Evolutionary conservation across 352 stramenopile species (phyloP), one percentile per base, ranked within the genome.

Genomic region (Phytopythium delawarense): DNA sequence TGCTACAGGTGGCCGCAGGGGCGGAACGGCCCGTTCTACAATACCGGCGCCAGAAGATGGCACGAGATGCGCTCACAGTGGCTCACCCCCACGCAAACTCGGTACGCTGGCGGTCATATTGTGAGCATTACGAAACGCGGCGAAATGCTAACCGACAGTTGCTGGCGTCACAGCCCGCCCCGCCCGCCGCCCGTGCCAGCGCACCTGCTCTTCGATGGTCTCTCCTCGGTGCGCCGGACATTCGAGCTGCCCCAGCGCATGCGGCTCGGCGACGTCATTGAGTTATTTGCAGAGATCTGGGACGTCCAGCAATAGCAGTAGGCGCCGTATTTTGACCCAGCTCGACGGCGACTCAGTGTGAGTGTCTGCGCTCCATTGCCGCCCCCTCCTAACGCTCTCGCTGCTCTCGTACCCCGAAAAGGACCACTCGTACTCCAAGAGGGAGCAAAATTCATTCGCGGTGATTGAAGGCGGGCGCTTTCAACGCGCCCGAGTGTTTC

Each of bases 251-350:
- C 87, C 34, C 87, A 96, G 32, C 85, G 81, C 61, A 96, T 94
- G 87, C 75, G 76, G 25, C 70, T 96, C 5, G 80, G 75, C 23
- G 87, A 96, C 66, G 75, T 96, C 51, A 89, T 96, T 64, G 84
- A 91, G 66, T 66, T 96, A 46, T 94, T 94, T 67, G 81, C 87
- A 35, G 87, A 96, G 70, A 92, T 96, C 57, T 96, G 87, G 87
- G 87, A 96, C 37, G 83, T 94, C 55, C 87, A 96, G 69, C 83
- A 94, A 67, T 81, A 81, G 70, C 61, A 62, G 44, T 57, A 50
- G 53, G 21, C 54, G 52, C 52, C 23, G 34, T 7, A 35, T 28
- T n/a, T 35, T 53, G 46, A 12, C 32, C 46, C 23, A 35, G 46
- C 46, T 15, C 25, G 46, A 21, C 25, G 25, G 46, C 46, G 46